Conservation (phyloP, 495 filamentous ascomycete genomes). For the Patellaria atrata region DNA sequence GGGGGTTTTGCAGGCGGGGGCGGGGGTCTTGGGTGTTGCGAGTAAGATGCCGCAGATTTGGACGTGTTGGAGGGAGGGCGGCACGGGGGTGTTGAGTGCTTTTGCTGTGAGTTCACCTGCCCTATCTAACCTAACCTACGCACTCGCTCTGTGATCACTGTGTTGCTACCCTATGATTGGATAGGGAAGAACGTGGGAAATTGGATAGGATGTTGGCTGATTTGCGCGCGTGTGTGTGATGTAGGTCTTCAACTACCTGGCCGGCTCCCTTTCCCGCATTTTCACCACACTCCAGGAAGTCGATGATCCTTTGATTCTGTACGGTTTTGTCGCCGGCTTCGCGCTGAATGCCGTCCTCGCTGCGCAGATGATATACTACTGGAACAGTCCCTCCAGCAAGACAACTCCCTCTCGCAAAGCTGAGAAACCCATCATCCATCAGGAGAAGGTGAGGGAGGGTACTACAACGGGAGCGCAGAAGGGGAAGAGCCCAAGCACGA, state of each 20-base stretch:
- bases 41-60: slow-evolving; percentile 89
- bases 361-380: slow-evolving; percentile 90
- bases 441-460: slow-evolving; percentile 4
- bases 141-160: neutral
- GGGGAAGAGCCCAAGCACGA: slow-evolving; percentile 16
- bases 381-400: slow-evolving; percentile 57
- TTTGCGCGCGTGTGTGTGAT: neutral
- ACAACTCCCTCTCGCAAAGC: slow-evolving; percentile 20
- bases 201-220: neutral
- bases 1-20: slow-evolving; percentile 67
- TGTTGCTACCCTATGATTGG: too few relatives aligned
- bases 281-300: slow-evolving; percentile 96
- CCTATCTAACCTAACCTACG: too few relatives aligned
- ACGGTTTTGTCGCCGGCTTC: slow-evolving; percentile 82
- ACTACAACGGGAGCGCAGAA: slow-evolving; percentile 4
- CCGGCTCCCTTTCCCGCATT: slow-evolving; percentile 80
- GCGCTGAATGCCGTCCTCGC: slow-evolving; percentile 75
- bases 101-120: slow-evolving; percentile 74
- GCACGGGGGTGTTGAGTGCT: slow-evolving; percentile 89
- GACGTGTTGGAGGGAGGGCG: slow-evolving; percentile 66
- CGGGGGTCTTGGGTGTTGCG: slow-evolving; percentile 64
- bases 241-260: slow-evolving; percentile 95
- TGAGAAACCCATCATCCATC: slow-evolving; percentile 8
- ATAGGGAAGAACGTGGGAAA: too few relatives aligned
- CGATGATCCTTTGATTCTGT: slow-evolving; percentile 85